Evolutionary conservation across 2,329 filamentous ascomycete species (phyloP).

Genomic region (Sordariomycetes sp.): DNA sequence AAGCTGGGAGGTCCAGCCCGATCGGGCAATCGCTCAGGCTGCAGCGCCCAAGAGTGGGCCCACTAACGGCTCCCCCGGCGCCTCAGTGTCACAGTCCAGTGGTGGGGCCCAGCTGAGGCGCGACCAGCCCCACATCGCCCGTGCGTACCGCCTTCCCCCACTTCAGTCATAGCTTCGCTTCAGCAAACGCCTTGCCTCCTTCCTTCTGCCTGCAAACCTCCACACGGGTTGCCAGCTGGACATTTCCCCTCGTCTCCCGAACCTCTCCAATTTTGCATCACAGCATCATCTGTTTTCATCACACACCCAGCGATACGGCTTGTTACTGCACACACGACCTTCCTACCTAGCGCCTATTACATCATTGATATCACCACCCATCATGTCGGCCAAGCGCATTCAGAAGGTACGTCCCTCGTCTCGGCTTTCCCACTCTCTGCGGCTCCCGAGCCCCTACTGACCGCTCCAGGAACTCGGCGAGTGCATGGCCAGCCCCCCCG

Average conservation of each 20-base stretch:
- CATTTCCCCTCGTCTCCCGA: background rate
- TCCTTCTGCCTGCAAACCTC: background rate
- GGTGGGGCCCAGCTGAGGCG: background rate
- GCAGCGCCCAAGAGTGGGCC: background rate
- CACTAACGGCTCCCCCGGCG: background rate
- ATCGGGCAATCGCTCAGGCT: background rate
- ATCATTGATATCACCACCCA: slow-evolving; percentile 5
- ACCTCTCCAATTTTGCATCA: background rate
- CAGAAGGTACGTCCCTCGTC: slow-evolving; percentile 21
- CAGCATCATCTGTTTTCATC: background rate
- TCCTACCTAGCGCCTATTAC: background rate
- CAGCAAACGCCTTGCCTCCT: background rate
- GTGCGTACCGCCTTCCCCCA: background rate
- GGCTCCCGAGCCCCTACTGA: slow-evolving; percentile 12
- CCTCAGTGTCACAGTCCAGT: too few relatives aligned
- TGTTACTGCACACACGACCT: background rate
- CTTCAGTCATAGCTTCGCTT: background rate
- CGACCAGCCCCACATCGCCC: background rate
- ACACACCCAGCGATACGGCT: background rate
- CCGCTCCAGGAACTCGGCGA: slow-evolving; percentile 39
- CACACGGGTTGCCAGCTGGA: background rate
- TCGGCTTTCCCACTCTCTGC: background rate
- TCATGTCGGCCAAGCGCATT: slow-evolving; percentile 34
- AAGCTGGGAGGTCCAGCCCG: too few relatives aligned
- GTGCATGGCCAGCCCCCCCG: slow-evolving; percentile 33